These are phyloP conservation scores for Puya raimondii DNA, from an alignment of 176 grass and related monocot genomes.

Conservation along the genomic window DNA sequence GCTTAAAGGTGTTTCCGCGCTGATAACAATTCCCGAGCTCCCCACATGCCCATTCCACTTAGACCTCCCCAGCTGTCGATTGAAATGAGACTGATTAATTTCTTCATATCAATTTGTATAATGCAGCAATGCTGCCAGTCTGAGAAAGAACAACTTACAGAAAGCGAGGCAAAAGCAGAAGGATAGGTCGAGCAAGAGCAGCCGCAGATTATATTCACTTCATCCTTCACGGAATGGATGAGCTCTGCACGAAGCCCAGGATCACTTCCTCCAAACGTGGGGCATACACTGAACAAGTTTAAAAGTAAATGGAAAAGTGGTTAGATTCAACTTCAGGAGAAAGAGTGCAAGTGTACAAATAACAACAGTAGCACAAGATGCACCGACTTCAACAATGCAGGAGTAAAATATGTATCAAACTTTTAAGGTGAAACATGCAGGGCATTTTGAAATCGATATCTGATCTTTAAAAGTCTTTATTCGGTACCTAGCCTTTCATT, in stretches of 20 bases:
- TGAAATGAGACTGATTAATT: not conserved
- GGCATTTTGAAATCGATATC: no score
- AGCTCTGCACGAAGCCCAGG: conserved; percentile 64
- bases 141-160: conserved; percentile 45
- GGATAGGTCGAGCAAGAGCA: conserved; percentile 50
- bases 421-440: not conserved
- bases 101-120: not conserved
- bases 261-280: conserved; percentile 75
- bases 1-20: conserved; percentile 63
- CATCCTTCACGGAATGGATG: conserved; percentile 61
- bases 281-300: conserved; percentile 54
- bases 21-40: conserved; percentile 65
- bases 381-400: not conserved
- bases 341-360: no score
- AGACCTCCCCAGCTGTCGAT: conserved; percentile 75
- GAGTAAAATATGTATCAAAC: not conserved
- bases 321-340: not conserved
- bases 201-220: conserved; percentile 59
- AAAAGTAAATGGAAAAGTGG: conserved; percentile 3
- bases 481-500: no score
- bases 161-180: conserved; percentile 62
- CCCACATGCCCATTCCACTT: conserved; percentile 83
- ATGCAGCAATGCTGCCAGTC: not conserved
- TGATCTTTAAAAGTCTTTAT: no score
- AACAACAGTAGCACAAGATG: no score